Evolutionary conservation across 306 rosid species (phyloP), one percentile per base, ranked within the genome.

Genomic region (Acacia crassicarpa): DNA sequence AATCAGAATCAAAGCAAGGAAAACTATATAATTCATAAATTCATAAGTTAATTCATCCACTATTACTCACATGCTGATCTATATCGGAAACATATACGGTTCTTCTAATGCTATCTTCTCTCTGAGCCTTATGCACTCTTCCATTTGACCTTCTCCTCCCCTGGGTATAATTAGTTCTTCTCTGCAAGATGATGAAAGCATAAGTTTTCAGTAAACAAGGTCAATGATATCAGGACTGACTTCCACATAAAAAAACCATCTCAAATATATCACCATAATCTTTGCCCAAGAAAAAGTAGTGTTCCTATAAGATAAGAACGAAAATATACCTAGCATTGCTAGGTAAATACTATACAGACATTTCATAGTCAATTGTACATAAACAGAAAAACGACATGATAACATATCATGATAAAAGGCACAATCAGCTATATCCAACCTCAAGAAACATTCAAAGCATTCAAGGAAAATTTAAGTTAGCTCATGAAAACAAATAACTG

Each of bases 11-110:
- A 23, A 32, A 11, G 61, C 45, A 58, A 30, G 15, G 46, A 30
- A 67, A 49, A 80, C 65, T 67, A 44, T 33, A 22, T 9, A 41
- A 54, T 56, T 63, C 17, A 15, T 35, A 77, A 9, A 30, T 54
- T 68, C 15, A 17, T 40, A 74, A 78, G 19, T 73, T 23, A 74
- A 51, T 35, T 30, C 56, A 58, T 32, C 17, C 38, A 62, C 6
- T 41, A 65, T 41, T 41, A 30, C 89, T 82, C 75, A 92, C 97
- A 78, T 89, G 93, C 86, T 92, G 93, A 86, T 92, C 95, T 75
- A 92, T 89, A 84, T 92, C 93, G 86, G 95, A 92, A 72, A 92
- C 97, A 86, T 92, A 92, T 63, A 92, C 92, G 0, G 94, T 91
- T 79, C 97, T 85, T 76, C 89, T 86, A 77, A 91, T 74, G 77